These are phyloP conservation scores for Misopates orontium DNA, from an alignment of 257 asterid species.

Conservation along the genomic window DNA sequence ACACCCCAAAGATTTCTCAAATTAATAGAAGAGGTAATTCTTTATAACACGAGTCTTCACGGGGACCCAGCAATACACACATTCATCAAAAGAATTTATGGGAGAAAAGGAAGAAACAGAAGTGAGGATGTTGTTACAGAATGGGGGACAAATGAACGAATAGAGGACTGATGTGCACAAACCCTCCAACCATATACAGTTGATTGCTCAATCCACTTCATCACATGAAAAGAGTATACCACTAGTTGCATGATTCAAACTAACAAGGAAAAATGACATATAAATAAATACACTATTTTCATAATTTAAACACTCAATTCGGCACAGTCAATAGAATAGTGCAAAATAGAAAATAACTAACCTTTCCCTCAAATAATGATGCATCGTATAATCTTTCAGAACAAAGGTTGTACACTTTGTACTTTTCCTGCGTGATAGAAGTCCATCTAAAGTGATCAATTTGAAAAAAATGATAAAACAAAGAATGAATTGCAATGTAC, in stretches of 20 bases:
- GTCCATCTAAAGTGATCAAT: constrained; percentile 24
- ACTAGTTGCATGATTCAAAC: not conserved
- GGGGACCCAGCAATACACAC: not conserved
- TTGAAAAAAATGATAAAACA: constrained; percentile 15
- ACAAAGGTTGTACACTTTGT: constrained; percentile 98
- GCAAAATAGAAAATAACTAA: constrained; percentile 31
- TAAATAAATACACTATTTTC: not conserved
- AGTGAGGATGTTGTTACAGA: no score
- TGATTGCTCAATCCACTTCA: no score
- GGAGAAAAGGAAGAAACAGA: no score
- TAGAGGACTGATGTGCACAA: no score
- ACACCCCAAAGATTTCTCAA: not conserved
- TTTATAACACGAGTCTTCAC: constrained; percentile 6
- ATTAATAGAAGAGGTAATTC: not conserved
- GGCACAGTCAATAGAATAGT: constrained; percentile 13
- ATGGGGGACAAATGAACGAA: no score
- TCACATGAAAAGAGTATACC: no score
- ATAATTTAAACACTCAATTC: constrained; percentile 1
- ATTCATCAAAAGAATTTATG: not conserved
- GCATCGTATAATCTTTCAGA: constrained; percentile 97
- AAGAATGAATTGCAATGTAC: not conserved
- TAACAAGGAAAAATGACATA: not conserved
- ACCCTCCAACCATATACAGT: no score
- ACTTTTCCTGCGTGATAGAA: constrained; percentile 68
- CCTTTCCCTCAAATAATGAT: constrained; percentile 98